A percentile compares a stretch with the other conserved stretches of the same genome.
These are phyloP conservation scores for Daldinia grandis DNA, from an alignment of 495 filamentous ascomycete genomes.

Conservation along the genomic window DNA sequence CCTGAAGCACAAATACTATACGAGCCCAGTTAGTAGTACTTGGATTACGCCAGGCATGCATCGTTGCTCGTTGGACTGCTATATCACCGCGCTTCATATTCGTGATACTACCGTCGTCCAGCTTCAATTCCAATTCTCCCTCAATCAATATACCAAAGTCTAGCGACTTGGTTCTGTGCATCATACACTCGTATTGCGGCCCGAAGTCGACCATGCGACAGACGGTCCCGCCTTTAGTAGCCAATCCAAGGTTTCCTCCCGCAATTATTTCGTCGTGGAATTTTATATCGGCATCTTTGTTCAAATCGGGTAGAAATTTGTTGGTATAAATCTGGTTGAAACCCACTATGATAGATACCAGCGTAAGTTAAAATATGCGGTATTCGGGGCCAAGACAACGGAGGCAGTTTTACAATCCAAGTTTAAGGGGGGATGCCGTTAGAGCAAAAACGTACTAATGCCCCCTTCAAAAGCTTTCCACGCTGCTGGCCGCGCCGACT, in stretches of 20 bases:
- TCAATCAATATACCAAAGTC: conserved; percentile 84
- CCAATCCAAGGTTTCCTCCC: conserved; percentile 54
- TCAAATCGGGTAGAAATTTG: conserved; percentile 62
- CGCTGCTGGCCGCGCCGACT: conserved; percentile 38
- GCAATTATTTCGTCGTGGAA: conserved; percentile 47
- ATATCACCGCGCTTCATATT: conserved; percentile 69
- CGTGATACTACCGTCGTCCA: conserved; percentile 67
- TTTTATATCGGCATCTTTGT: conserved; percentile 60
- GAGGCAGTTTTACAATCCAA: background rate
- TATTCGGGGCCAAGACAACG: background rate
- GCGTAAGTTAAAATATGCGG: background rate
- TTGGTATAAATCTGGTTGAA: conserved; percentile 60
- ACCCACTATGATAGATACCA: conserved; percentile 8
- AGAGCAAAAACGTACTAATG: conserved; percentile 15
- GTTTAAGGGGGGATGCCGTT: background rate
- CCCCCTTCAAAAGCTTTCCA: conserved; percentile 39
- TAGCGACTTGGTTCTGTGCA: conserved; percentile 77
- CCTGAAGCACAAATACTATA: conserved; percentile 49
- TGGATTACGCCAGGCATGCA: conserved; percentile 73
- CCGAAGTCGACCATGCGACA: conserved; percentile 69
- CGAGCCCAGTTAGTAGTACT: conserved; percentile 53
- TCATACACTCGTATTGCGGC: conserved; percentile 60
- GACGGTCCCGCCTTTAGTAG: conserved; percentile 61
- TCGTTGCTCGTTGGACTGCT: conserved; percentile 70
- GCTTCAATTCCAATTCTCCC: conserved; percentile 68